phyloP scores from a whole-genome alignment of 2,329 filamentous ascomycete species.

The Ophiostoma tasmaniense region DNA sequence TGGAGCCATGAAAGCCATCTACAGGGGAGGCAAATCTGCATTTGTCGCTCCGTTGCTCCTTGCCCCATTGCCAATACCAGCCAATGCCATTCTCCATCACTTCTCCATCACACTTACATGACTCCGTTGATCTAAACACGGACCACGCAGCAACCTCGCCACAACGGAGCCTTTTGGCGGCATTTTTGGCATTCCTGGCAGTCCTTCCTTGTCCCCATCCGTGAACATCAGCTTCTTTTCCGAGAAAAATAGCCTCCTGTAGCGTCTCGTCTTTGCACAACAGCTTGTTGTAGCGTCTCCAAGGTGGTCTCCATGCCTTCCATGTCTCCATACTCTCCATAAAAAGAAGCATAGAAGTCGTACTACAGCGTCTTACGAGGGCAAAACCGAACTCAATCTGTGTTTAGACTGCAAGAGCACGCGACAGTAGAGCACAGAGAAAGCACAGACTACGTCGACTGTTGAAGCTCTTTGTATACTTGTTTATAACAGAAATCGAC shows the following conservation, averaged over 20 bases:
- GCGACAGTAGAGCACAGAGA: background rate
- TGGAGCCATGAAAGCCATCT: background rate
- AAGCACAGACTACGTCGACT: background rate
- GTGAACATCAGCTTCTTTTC: background rate
- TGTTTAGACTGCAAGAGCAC: background rate
- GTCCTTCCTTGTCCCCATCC: background rate
- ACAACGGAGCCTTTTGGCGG: background rate
- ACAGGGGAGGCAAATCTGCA: background rate
- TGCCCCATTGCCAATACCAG: background rate
- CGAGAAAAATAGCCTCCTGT: background rate
- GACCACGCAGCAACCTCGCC: background rate
- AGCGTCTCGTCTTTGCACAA: background rate
- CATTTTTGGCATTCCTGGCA: background rate
- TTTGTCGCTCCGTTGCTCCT: background rate
- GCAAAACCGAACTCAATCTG: background rate
- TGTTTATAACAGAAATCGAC: conserved; percentile 1
- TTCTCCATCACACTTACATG: background rate
- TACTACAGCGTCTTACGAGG: background rate
- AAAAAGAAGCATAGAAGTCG: background rate
- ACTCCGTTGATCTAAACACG: background rate
- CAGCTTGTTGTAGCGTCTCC: too few species aligned
- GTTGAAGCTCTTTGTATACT: background rate
- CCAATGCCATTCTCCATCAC: background rate
- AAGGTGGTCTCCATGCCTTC: background rate
- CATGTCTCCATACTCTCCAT: conserved; percentile 1